A percentile compares a stretch with the other conserved stretches of the same genome.
phyloP scores from a whole-genome alignment of 257 asterid species.

The Rhazya stricta region DNA sequence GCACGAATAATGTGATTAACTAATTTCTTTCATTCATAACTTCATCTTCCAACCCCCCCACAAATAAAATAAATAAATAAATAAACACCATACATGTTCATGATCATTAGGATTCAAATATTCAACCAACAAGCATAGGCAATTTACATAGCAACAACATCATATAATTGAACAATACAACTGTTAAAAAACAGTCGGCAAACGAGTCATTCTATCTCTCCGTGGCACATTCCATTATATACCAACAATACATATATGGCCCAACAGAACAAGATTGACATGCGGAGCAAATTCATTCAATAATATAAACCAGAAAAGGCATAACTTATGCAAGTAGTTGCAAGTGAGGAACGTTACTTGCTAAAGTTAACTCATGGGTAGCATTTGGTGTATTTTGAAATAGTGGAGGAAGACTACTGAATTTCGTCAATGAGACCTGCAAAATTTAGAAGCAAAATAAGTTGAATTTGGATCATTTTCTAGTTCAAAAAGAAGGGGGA shows the following conservation, averaged over 20 bases:
- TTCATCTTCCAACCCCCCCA: background rate
- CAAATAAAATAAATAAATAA: too few relatives aligned
- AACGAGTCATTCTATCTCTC: background rate
- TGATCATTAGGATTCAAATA: background rate
- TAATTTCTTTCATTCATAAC: background rate
- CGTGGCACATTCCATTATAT: background rate
- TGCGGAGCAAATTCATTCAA: background rate
- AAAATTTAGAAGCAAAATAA: conserved; percentile 10
- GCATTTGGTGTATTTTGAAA: conserved; percentile 43
- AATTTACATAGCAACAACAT: background rate
- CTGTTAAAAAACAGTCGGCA: background rate
- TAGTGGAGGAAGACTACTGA: conserved; percentile 51
- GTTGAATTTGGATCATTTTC: background rate
- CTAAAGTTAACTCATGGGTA: conserved; percentile 38
- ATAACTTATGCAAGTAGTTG: background rate
- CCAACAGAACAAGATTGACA: background rate
- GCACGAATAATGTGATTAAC: background rate
- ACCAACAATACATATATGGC: background rate
- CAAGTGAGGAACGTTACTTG: conserved; percentile 34
- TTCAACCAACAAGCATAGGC: background rate
- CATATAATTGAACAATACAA: background rate
- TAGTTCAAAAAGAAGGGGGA: background rate
- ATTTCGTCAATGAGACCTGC: conserved; percentile 41
- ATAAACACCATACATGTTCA: background rate
- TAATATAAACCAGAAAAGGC: background rate